Conservation (phyloP, 331 rosid genomes). For the Saraca asoca region DNA sequence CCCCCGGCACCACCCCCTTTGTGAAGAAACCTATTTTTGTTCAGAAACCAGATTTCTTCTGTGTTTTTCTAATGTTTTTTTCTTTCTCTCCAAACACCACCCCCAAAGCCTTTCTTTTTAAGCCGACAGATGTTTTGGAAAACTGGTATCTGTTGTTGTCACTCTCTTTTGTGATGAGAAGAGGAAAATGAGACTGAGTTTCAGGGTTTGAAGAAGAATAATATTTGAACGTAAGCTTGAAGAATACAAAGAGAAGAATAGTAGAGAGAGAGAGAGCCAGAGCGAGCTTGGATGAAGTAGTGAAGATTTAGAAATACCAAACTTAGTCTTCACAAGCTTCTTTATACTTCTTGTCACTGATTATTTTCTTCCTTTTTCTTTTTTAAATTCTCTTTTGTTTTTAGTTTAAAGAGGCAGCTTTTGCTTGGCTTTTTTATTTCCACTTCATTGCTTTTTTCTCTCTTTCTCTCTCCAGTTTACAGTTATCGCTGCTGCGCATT, state of each 20-base stretch:
- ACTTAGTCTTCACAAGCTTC: slow-evolving; percentile 53
- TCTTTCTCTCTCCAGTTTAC: slow-evolving; percentile 4
- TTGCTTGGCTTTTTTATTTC: slow-evolving; percentile 37
- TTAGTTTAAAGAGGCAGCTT: slow-evolving; percentile 47
- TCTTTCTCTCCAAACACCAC: slow-evolving; percentile 29
- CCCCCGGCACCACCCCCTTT: slow-evolving; percentile 52
- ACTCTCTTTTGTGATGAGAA: slow-evolving; percentile 23
- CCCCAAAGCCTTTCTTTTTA: slow-evolving; percentile 32
- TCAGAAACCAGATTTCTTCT: slow-evolving; percentile 18
- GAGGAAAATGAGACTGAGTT: slow-evolving; percentile 18
- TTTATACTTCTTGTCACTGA: slow-evolving; percentile 61
- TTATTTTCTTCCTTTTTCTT: slow-evolving; percentile 21
- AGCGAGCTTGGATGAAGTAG: slow-evolving; percentile 27
- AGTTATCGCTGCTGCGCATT: slow-evolving; percentile 26
- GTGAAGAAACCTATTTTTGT: slow-evolving; percentile 4
- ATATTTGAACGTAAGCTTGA: background rate
- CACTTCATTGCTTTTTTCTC: slow-evolving; percentile 35
- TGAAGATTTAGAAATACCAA: slow-evolving; percentile 53
- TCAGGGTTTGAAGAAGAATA: slow-evolving; percentile 14
- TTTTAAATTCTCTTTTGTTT: slow-evolving; percentile 30
- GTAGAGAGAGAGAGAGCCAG: slow-evolving; percentile 21
- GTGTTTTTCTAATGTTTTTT: background rate
- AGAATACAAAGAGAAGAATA: slow-evolving; percentile 23
- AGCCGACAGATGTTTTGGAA: slow-evolving; percentile 16
- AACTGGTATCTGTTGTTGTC: background rate